These are phyloP conservation scores for Calonectria pseudoreteaudii DNA, from an alignment of 2,329 filamentous ascomycete species.

Conservation along the genomic window DNA sequence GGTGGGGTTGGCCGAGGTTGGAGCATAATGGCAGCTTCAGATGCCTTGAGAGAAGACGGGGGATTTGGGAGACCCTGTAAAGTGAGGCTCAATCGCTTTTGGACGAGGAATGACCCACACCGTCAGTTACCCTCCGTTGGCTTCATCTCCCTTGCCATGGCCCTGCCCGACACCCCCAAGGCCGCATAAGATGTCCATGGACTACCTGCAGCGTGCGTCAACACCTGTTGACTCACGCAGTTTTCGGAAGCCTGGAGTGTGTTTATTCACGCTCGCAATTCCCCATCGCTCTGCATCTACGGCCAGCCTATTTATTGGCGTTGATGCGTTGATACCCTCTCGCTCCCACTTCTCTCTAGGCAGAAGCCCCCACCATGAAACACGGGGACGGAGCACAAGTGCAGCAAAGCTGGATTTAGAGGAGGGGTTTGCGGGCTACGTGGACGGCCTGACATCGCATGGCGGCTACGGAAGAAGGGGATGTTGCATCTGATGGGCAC, in stretches of 20 bases:
- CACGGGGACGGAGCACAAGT: neutral
- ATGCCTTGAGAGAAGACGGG: neutral
- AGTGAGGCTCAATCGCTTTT: neutral
- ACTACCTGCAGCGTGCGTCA: constrained; percentile 16
- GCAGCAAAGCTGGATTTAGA: neutral
- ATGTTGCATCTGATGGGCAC: constrained; percentile 1
- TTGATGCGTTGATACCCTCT: constrained; percentile 1
- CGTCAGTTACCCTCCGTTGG: neutral
- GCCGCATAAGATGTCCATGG: neutral
- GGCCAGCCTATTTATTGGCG: neutral
- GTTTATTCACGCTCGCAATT: constrained; percentile 11
- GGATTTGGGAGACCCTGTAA: neutral
- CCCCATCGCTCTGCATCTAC: constrained; percentile 17
- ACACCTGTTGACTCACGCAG: neutral
- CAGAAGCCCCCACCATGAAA: constrained; percentile 3
- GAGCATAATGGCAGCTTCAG: neutral
- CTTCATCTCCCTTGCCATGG: constrained; percentile 1
- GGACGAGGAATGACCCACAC: neutral
- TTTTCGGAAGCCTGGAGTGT: neutral
- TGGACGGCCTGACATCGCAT: neutral
- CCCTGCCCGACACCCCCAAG: neutral
- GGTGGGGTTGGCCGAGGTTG: neutral
- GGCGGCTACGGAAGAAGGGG: neutral
- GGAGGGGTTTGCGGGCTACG: neutral
- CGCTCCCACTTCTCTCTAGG: constrained; percentile 22